A percentile compares a stretch with the other conserved stretches of the same genome.
Evolutionary conservation across 352 stramenopile genomes (phyloP).

Genomic region (Pythium dissimile): DNA sequence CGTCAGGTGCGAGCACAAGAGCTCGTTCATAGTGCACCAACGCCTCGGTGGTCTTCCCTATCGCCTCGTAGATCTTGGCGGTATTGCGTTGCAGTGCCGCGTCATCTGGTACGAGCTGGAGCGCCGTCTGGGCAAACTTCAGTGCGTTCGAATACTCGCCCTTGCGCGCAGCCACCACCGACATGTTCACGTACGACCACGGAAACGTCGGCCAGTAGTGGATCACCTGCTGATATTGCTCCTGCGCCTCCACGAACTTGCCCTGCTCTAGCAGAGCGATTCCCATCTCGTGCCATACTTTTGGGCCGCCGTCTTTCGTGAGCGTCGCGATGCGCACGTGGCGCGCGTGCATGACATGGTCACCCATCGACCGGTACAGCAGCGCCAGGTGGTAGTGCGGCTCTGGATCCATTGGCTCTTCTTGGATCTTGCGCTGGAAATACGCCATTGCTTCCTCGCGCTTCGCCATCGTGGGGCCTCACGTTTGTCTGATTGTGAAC

Average conservation of each 20-base stretch:
- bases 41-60: conserved; percentile 45
- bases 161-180: conserved; percentile 35
- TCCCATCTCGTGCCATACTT: conserved; percentile 59
- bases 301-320: conserved; percentile 48
- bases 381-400: conserved; percentile 61
- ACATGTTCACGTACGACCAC: conserved; percentile 53
- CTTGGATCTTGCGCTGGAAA: conserved; percentile 52
- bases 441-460: conserved; percentile 54
- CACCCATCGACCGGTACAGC: conserved; percentile 41
- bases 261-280: conserved; percentile 45
- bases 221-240: conserved; percentile 40
- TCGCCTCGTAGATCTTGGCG: conserved; percentile 47
- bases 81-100: conserved; percentile 53
- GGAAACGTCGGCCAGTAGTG: conserved; percentile 45
- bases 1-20: conserved; percentile 29
- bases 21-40: conserved; percentile 42
- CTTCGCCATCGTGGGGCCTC: conserved; percentile 27
- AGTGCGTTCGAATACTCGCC: conserved; percentile 50
- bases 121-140: conserved; percentile 29
- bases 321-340: conserved; percentile 60
- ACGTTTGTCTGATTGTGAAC: background rate
- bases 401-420: conserved; percentile 51
- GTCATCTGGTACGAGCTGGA: conserved; percentile 39
- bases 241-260: conserved; percentile 35
- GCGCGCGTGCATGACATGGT: conserved; percentile 34